Evolutionary conservation across 495 filamentous ascomycete species (phyloP).

Genomic region (Copromyces sp.): DNA sequence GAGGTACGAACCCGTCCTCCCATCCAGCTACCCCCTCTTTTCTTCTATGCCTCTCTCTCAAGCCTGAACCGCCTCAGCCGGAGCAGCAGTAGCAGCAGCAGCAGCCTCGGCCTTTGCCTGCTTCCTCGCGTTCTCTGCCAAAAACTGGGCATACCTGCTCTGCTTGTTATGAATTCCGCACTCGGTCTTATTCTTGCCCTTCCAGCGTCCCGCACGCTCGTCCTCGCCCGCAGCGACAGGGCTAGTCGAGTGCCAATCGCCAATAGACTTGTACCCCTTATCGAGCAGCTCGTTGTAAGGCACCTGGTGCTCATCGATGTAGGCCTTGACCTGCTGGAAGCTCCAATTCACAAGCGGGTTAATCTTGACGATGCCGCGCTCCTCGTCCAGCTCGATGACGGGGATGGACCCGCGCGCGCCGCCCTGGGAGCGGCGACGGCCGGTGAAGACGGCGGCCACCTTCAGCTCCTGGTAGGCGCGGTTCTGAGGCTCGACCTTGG

Average conservation of each 20-base stretch:
- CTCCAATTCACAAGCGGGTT: constrained; percentile 97
- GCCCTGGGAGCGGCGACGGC: constrained; percentile 84
- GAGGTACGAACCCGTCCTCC: neutral
- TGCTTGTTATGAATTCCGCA: constrained; percentile 97
- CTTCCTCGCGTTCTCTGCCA: constrained; percentile 66
- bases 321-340: constrained; percentile 79
- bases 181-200: constrained; percentile 88
- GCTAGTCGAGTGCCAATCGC: constrained; percentile 94
- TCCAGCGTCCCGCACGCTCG: constrained; percentile 95
- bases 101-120: constrained; percentile 1
- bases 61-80: neutral
- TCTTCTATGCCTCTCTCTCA: neutral
- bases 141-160: constrained; percentile 79
- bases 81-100: neutral
- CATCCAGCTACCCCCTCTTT: neutral
- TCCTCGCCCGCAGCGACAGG: constrained; percentile 87
- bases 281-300: constrained; percentile 91
- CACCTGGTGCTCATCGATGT: constrained; percentile 74
- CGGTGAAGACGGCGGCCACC: constrained; percentile 90
- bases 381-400: constrained; percentile 86
- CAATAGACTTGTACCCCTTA: constrained; percentile 89
- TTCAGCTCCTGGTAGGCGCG: constrained; percentile 81
- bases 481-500: constrained; percentile 94
- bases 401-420: constrained; percentile 82
- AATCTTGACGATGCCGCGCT: constrained; percentile 82